A percentile compares a stretch with the other conserved stretches of the same genome.
These are phyloP conservation scores for Puccinia hordei DNA, from an alignment of 1,284 basidiomycete genomes.

Conservation along the genomic window DNA sequence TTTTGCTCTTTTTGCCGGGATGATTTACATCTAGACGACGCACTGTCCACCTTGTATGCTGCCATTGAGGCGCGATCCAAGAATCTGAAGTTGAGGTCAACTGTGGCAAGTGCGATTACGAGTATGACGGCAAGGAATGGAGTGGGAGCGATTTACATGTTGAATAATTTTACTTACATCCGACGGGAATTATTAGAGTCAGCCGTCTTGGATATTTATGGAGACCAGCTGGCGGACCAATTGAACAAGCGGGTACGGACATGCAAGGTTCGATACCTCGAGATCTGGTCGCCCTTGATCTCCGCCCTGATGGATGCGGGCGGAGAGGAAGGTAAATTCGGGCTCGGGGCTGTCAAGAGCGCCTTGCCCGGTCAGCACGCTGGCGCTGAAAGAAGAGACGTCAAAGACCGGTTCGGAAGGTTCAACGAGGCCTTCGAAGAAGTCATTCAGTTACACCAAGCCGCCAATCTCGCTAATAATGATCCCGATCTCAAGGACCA, in stretches of 20 bases:
- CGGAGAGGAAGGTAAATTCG: constrained; percentile 52
- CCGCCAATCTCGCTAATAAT: constrained; percentile 53
- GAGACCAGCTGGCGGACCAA: constrained; percentile 55
- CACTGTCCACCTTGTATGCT: constrained; percentile 33
- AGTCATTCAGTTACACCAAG: constrained; percentile 55
- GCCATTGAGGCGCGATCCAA: constrained; percentile 48
- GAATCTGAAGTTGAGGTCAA: constrained; percentile 27
- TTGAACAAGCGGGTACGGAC: constrained; percentile 57
- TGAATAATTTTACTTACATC: constrained; percentile 58
- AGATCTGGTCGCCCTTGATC: constrained; percentile 57
- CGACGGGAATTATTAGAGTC: constrained; percentile 55
- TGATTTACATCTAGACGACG: constrained; percentile 35
- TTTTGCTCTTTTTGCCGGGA: not conserved
- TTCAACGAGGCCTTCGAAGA: constrained; percentile 58
- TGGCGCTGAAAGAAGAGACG: constrained; percentile 54
- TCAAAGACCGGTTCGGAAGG: constrained; percentile 57
- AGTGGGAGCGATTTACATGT: constrained; percentile 55
- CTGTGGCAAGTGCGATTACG: constrained; percentile 32
- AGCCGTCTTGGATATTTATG: constrained; percentile 54
- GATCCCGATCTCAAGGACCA: constrained; percentile 56
- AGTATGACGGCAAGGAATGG: constrained; percentile 50
- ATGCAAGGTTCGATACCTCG: constrained; percentile 56
- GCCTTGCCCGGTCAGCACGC: constrained; percentile 52
- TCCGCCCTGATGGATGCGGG: constrained; percentile 58
- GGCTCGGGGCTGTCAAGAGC: constrained; percentile 51